Conservation (phyloP, 1,139 yeast species). For the Sugiyamaella novakii region DNA sequence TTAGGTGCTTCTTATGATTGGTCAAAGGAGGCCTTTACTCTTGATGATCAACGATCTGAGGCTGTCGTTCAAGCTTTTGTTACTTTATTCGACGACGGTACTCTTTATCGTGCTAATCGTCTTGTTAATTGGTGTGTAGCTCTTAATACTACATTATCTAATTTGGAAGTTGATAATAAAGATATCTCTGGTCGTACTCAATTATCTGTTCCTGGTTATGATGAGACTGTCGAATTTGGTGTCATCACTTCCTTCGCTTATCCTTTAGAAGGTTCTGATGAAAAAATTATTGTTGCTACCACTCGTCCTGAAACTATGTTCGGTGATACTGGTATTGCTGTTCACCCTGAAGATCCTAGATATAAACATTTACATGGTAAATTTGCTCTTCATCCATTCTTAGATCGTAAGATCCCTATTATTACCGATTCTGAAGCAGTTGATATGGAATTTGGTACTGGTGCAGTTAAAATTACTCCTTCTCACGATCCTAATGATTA, state of each 20-base stretch:
- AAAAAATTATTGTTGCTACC: constrained; percentile 88
- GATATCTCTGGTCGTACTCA: constrained; percentile 80
- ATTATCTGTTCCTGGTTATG: constrained; percentile 86
- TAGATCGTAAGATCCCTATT: constrained; percentile 83
- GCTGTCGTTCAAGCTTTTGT: constrained; percentile 94
- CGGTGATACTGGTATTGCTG: constrained; percentile 98
- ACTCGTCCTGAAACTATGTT: constrained; percentile 98
- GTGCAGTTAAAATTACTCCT: constrained; percentile 99
- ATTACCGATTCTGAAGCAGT: constrained; percentile 90
- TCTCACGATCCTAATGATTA: constrained; percentile 98
- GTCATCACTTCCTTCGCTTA: constrained; percentile 92
- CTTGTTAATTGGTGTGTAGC: constrained; percentile 97
- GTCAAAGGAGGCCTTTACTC: constrained; percentile 90
- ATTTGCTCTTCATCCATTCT: constrained; percentile 85
- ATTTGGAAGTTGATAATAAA: constrained; percentile 93
- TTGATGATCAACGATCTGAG: constrained; percentile 73
- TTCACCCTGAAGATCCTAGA: constrained; percentile 92
- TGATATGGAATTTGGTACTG: constrained; percentile 99
- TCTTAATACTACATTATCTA: constrained; percentile 91
- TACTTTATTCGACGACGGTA: constrained; percentile 88
- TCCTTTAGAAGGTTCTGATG: constrained; percentile 85
- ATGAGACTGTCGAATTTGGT: constrained; percentile 91
- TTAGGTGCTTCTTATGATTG: constrained; percentile 98
- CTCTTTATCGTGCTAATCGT: constrained; percentile 90
- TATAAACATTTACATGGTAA: constrained; percentile 95